These are phyloP conservation scores for Trametes maxima DNA, from an alignment of 768 basidiomycete genomes.

Conservation along the genomic window DNA sequence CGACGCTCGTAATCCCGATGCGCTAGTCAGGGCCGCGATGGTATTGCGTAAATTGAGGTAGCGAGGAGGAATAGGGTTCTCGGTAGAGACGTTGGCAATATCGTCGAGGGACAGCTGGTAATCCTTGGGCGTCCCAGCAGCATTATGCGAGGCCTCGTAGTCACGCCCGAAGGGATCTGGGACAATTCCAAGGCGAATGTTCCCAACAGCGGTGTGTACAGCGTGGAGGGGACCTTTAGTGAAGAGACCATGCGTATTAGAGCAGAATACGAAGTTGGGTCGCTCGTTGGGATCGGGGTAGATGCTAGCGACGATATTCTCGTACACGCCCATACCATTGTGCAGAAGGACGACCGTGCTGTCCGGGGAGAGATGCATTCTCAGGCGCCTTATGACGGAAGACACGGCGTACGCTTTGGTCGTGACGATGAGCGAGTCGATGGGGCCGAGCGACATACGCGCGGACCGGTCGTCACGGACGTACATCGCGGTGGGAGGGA, in stretches of 20 bases:
- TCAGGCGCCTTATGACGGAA: constrained; percentile 56
- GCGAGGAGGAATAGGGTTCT: constrained; percentile 39
- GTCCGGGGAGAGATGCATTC: constrained; percentile 59
- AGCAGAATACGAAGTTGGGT: constrained; percentile 84
- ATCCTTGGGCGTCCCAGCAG: constrained; percentile 37
- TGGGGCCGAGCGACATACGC: constrained; percentile 33
- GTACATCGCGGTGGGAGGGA: constrained; percentile 11
- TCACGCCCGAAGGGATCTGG: constrained; percentile 65
- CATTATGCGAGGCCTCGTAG: constrained; percentile 52
- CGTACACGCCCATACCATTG: constrained; percentile 94
- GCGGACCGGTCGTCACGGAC: not conserved
- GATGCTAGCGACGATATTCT: constrained; percentile 62
- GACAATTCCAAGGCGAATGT: constrained; percentile 77
- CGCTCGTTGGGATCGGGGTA: constrained; percentile 75
- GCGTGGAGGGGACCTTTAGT: constrained; percentile 52
- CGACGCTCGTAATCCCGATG: constrained; percentile 56
- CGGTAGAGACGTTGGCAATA: constrained; percentile 40
- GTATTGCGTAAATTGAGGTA: constrained; percentile 71
- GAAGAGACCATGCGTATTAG: constrained; percentile 81
- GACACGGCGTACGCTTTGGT: constrained; percentile 75
- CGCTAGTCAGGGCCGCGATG: constrained; percentile 59
- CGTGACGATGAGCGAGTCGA: constrained; percentile 81
- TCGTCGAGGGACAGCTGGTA: constrained; percentile 53
- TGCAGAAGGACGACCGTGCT: constrained; percentile 92
- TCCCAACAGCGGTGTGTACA: constrained; percentile 71